A percentile compares a stretch with the other conserved stretches of the same genome.
Evolutionary conservation across 495 filamentous ascomycete species (phyloP).

Genomic region (Aspergillus conjunctus): DNA sequence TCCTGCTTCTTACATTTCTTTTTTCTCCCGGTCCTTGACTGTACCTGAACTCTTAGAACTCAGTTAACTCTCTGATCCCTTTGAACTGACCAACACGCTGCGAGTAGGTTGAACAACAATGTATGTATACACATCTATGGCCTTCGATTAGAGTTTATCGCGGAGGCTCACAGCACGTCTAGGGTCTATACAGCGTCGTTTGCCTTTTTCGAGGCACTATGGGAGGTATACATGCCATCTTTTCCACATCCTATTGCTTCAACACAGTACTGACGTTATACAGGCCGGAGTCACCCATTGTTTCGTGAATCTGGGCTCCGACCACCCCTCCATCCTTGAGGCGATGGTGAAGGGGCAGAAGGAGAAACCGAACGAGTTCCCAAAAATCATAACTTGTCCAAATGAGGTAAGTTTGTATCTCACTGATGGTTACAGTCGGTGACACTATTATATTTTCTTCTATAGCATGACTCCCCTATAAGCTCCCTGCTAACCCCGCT

Average conservation of each 20-base stretch:
- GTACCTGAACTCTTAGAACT: too few relatives aligned
- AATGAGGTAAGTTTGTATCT: slow-evolving; percentile 60
- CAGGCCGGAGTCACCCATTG: slow-evolving; percentile 84
- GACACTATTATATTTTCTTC: background rate
- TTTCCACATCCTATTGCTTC: background rate
- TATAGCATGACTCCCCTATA: too few relatives aligned
- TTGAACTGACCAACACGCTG: too few relatives aligned
- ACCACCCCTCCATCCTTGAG: slow-evolving; percentile 91
- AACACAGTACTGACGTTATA: slow-evolving; percentile 2
- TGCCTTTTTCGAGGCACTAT: slow-evolving; percentile 94
- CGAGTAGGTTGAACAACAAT: slow-evolving; percentile 2
- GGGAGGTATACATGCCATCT: slow-evolving; percentile 55
- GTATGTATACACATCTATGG: background rate
- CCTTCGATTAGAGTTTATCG: background rate
- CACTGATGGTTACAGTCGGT: slow-evolving; percentile 1
- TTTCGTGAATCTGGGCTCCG: slow-evolving; percentile 95
- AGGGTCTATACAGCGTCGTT: slow-evolving; percentile 71
- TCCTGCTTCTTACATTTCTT: background rate
- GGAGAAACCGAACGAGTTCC: slow-evolving; percentile 67
- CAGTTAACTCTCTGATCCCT: too few relatives aligned
- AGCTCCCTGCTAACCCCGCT: slow-evolving; percentile 22
- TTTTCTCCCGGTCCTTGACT: too few relatives aligned
- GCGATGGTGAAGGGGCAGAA: slow-evolving; percentile 90
- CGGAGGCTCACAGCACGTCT: background rate
- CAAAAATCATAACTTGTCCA: slow-evolving; percentile 87